Percentiles rank a stretch among this genome's conserved stretches.
These are phyloP conservation scores for Drechslera avenae DNA, from an alignment of 2,329 filamentous ascomycete species.

Conservation along the genomic window DNA sequence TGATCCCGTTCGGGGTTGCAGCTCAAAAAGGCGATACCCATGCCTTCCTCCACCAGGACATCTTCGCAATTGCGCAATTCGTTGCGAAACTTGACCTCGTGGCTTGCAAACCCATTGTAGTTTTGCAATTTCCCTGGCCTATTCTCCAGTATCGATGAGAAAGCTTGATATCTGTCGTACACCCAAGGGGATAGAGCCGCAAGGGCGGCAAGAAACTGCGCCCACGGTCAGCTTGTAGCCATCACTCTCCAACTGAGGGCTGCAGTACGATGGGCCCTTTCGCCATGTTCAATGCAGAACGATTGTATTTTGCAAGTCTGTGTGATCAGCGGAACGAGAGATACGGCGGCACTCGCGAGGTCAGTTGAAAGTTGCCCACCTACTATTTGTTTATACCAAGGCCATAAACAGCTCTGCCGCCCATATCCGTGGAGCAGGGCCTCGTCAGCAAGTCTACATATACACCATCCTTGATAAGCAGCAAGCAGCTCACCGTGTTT, in stretches of 20 bases:
- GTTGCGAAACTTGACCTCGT: slow-evolving; percentile 44
- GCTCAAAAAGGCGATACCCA: slow-evolving; percentile 49
- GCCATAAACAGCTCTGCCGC: too few relatives aligned
- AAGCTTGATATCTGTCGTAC: slow-evolving; percentile 33
- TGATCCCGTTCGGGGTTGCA: slow-evolving; percentile 52
- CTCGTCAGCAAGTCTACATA: too few relatives aligned
- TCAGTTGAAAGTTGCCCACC: background rate
- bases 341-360: background rate
- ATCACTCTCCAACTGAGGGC: background rate
- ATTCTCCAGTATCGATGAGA: slow-evolving; percentile 28
- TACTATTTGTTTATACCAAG: background rate
- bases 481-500: too few relatives aligned
- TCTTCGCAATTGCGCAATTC: slow-evolving; percentile 53
- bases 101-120: slow-evolving; percentile 29
- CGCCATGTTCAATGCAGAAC: background rate
- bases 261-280: slow-evolving; percentile 2
- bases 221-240: background rate
- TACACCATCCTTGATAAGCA: too few relatives aligned
- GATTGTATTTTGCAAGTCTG: too few relatives aligned
- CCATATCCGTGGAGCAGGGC: too few relatives aligned
- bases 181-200: slow-evolving; percentile 29
- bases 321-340: too few relatives aligned
- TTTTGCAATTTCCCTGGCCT: slow-evolving; percentile 26
- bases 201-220: slow-evolving; percentile 18
- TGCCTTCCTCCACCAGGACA: slow-evolving; percentile 45